Evolutionary conservation across 2,329 filamentous ascomycete species (phyloP), one percentile per base, ranked within the genome.

Genomic region (Aspergillus pseudonomiae): DNA sequence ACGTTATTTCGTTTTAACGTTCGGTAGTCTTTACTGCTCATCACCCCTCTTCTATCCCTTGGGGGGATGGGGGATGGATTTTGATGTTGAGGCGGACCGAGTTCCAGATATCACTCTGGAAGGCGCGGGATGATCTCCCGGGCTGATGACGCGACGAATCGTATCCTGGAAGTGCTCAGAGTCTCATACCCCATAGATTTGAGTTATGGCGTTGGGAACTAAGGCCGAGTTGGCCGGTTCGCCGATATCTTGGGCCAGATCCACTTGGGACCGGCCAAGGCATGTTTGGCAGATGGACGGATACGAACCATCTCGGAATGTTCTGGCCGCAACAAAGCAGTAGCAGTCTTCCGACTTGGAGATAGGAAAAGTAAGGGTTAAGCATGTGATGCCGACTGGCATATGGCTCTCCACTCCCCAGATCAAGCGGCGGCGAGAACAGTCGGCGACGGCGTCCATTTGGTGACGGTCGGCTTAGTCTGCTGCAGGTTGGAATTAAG

Each of bases 381-480:
- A 28, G 32, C 11, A 55, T 24, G 32, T 9, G 52, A 26, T 55
- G 30, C 16, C 57, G 12, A 10, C 6, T 36, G 30, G 10, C 41
- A 48, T 36, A 19, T n/a, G 36, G 19, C 21, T n/a, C 16, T 46
- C 12, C 30, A 24, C 7, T 30, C 6, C 24, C 12, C 16, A 2
- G 4, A 36, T 74, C 74, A 77, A 32, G 73, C 74, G 7, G 64
- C 71, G 19, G 73, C 70, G 14, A 72, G 65, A 1, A 78, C 75
- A 28, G 68, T 71, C 5, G 76, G 73, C 34, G 75, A 77, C 7
- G 77, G 77, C 32, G 72, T 76, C 77, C 75, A 78, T 66, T 77
- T 77, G 2, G 77, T 79, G 28, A 79, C 70, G 1, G 68, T 72
- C 26, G 75, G 71, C 57, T 75, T 73, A 6, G 70, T 32, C 54